Evolutionary conservation across 164 flowering plant genomes (phyloP).

Genomic region (Magnolia sinica): DNA sequence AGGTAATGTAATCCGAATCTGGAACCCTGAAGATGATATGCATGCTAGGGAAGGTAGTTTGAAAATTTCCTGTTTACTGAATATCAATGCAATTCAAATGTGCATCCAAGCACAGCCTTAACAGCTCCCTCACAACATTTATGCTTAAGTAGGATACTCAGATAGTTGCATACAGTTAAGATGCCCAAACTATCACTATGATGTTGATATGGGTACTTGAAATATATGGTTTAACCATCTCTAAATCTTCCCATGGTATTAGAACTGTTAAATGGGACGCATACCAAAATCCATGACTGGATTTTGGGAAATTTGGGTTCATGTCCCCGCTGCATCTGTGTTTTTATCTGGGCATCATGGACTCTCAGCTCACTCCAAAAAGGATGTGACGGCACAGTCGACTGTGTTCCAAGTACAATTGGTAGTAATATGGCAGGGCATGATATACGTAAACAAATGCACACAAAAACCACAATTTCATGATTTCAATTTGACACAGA

Average conservation of each 20-base stretch:
- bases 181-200: not conserved
- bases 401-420: no score
- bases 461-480: no score
- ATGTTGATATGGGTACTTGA: not conserved
- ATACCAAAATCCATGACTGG: not conserved
- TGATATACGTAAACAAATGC: no score
- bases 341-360: not conserved
- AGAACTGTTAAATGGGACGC: not conserved
- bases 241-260: not conserved
- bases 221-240: not conserved
- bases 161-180: not conserved
- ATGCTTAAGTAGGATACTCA: not conserved
- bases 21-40: no score
- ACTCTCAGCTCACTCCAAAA: not conserved
- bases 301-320: not conserved
- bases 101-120: not conserved
- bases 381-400: not conserved
- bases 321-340: not conserved
- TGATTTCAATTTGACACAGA: no score
- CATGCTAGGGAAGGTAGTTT: no score
- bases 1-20: no score
- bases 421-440: no score
- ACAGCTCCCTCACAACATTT: not conserved
- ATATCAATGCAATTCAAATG: not conserved
- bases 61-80: no score